These are phyloP conservation scores for Neltuma alba DNA, from an alignment of 306 rosid species.

Conservation along the genomic window DNA sequence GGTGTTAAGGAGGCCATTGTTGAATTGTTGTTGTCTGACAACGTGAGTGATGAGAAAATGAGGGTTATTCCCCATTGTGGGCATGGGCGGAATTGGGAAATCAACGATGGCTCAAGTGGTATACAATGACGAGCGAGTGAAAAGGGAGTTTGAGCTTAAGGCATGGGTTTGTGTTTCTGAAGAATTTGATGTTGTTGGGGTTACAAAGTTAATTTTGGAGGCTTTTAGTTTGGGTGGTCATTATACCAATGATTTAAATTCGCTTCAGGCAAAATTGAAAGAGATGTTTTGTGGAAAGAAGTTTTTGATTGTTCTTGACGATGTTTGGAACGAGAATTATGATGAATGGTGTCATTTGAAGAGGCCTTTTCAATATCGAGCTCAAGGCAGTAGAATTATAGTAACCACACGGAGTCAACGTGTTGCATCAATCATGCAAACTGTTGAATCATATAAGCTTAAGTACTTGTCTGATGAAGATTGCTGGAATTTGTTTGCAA, in stretches of 20 bases:
- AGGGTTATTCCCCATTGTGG: slow-evolving; percentile 43
- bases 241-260: slow-evolving; percentile 35
- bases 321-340: slow-evolving; percentile 56
- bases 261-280: slow-evolving; percentile 38
- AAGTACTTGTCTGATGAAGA: slow-evolving; percentile 26
- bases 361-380: slow-evolving; percentile 36
- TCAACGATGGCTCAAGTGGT: slow-evolving; percentile 48
- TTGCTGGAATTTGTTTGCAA: slow-evolving; percentile 44
- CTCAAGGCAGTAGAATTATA: slow-evolving; percentile 48
- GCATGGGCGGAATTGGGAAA: slow-evolving; percentile 57
- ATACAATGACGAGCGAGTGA: slow-evolving; percentile 46
- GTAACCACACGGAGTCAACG: slow-evolving; percentile 43
- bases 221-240: slow-evolving; percentile 21
- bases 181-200: slow-evolving; percentile 40
- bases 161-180: slow-evolving; percentile 59
- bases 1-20: slow-evolving; percentile 38
- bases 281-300: slow-evolving; percentile 16
- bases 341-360: slow-evolving; percentile 32
- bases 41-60: slow-evolving; percentile 13
- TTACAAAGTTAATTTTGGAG: slow-evolving; percentile 47
- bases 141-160: slow-evolving; percentile 43
- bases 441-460: slow-evolving; percentile 25
- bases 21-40: slow-evolving; percentile 21
- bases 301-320: slow-evolving; percentile 55
- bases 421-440: slow-evolving; percentile 34